phyloP scores from a whole-genome alignment of 1,284 basidiomycete species.

The Pholiota adiposa region DNA sequence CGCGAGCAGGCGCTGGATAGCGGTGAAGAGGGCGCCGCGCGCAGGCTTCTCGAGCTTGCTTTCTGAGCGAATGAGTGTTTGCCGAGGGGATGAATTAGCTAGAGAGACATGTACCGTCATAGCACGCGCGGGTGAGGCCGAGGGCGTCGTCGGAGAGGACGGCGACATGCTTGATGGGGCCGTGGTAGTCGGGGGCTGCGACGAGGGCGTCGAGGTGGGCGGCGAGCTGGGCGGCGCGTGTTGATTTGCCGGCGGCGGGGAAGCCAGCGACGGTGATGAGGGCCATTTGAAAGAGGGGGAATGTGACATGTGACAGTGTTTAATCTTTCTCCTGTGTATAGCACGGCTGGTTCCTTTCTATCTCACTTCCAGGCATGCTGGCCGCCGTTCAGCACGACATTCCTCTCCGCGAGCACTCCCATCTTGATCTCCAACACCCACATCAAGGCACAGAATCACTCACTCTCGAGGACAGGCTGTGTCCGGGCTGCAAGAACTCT shows the following conservation, averaged over 20 bases:
- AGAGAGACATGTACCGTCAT: conserved; percentile 61
- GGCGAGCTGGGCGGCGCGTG: conserved; percentile 71
- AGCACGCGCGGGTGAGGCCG: conserved; percentile 67
- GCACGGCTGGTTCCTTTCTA: conserved; percentile 18
- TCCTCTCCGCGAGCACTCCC: conserved; percentile 37
- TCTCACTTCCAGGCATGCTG: conserved; percentile 21
- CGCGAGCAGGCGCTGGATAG: conserved; percentile 78
- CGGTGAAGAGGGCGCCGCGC: conserved; percentile 85
- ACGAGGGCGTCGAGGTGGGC: conserved; percentile 63
- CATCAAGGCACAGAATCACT: conserved; percentile 26
- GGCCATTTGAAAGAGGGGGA: conserved; percentile 70
- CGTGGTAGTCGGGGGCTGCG: conserved; percentile 51
- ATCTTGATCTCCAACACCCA: conserved; percentile 32
- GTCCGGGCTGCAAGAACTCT: conserved; percentile 84
- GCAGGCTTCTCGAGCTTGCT: conserved; percentile 89
- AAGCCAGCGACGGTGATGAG: conserved; percentile 91
- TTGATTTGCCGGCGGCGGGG: conserved; percentile 87
- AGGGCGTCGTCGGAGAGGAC: conserved; percentile 83
- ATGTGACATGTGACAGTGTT: conserved; percentile 17
- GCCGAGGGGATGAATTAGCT: conserved; percentile 3
- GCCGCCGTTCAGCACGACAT: conserved; percentile 28
- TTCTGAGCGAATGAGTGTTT: conserved; percentile 48
- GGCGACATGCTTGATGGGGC: conserved; percentile 59
- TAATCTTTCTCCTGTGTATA: conserved; percentile 3
- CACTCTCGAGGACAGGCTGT: conserved; percentile 63